Percentiles rank a stretch among this genome's conserved stretches.
These are phyloP conservation scores for Chloromonas sp. DNA, from an alignment of 163 green algal genomes.

Conservation along the genomic window DNA sequence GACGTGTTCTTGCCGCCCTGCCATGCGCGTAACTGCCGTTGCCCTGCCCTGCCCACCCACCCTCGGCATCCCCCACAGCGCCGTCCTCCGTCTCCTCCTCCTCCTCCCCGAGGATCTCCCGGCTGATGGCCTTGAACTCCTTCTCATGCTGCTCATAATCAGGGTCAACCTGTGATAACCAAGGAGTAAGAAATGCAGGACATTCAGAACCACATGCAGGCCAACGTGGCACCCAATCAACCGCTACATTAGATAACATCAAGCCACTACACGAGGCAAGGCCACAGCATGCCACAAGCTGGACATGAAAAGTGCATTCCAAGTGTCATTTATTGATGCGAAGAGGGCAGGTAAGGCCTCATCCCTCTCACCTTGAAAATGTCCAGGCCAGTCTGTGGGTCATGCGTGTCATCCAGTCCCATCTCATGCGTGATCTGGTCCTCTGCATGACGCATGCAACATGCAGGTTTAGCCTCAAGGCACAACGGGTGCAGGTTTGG, in stretches of 20 bases:
- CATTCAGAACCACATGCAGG: no score
- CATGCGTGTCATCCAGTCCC: slow-evolving; percentile 63
- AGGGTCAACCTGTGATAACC: slow-evolving; percentile 49
- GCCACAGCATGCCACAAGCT: no score
- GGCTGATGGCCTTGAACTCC: slow-evolving; percentile 78
- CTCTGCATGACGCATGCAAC: slow-evolving; percentile 25
- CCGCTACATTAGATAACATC: no score
- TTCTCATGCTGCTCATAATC: slow-evolving; percentile 81
- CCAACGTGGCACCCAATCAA: no score
- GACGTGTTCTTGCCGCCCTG: no score
- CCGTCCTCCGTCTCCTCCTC: slow-evolving; percentile 34
- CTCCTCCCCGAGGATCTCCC: slow-evolving; percentile 81
- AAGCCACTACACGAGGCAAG: no score
- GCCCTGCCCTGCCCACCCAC: slow-evolving; percentile 4
- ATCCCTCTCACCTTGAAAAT: slow-evolving; percentile 69
- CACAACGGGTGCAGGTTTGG: no score
- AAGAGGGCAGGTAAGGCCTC: neutral
- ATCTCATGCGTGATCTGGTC: slow-evolving; percentile 95
- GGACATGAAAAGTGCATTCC: no score
- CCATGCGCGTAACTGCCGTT: no score
- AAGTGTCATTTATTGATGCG: no score
- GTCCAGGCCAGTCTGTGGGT: slow-evolving; percentile 71
- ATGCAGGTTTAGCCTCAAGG: no score
- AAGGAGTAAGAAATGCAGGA: no score
- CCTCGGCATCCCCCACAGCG: slow-evolving; percentile 16